Evolutionary conservation across 495 filamentous ascomycete genomes (phyloP), one percentile per base, ranked within the genome.

Genomic region (Hypoxylon fragiforme): DNA sequence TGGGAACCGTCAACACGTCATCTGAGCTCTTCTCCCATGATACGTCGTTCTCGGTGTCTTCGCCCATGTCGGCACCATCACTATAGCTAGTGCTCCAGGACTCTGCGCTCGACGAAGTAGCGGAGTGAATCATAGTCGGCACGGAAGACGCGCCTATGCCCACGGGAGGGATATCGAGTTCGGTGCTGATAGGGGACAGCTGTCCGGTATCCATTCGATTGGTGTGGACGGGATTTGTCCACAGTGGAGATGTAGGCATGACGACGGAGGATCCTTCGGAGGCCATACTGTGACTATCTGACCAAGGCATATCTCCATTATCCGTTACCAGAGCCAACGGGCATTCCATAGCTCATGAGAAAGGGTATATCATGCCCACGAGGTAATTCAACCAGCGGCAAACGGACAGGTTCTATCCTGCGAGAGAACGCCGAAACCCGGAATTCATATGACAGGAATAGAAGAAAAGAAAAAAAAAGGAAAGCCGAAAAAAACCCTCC

Each of bases 111-210:
- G 67, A 68, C 30, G 70, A 69, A 12, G 67, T 51, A 5, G 69
- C 62, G 35, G 72, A 68, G 40, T 64, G 67, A 7, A 66, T 38
- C 57, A 65, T 60, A 26, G 66, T 54, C 49, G 63, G 63, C 26
- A 64, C 58, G 22, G 63, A 32, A 16, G 72, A 69, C 26, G 71
- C 56, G 31, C 62, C 68, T 47, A 47, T 56, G 31, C 62, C 57
- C 21, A 68, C 60, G 30, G 63, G 59, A 12, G 68, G 52, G 11
- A 66, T 58, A 34, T 75, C 76, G 60, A 74, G 63, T 60, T 70
- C 74, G 55, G 72, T 75, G 67, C 75, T 79, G 59, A 77, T 70
- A 50, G 76, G 76, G 35, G 76, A 78, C 52, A 79, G 65, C 60
- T 77, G 76, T 55, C 70, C 74, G 18, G 69, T 73, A 20, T 70